Conservation (phyloP, 495 filamentous ascomycete genomes). For the Penicillium atrosanguineum region DNA sequence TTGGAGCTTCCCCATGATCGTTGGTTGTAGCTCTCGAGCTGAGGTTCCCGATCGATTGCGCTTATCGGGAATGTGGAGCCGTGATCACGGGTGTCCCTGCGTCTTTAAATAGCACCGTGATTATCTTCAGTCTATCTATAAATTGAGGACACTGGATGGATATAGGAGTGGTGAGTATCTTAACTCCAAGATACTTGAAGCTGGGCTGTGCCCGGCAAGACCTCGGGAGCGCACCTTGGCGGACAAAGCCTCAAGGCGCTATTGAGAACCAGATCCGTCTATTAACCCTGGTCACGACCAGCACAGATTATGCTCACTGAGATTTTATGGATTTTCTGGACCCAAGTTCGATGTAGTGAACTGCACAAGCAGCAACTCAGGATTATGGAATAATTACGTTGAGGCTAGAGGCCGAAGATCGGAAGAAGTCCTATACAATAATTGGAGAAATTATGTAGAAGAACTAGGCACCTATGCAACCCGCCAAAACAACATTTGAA, state of each 20-base stretch:
- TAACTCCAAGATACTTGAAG: background rate
- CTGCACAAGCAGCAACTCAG: too few species aligned
- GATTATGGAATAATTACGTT: too few species aligned
- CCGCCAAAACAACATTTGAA: too few species aligned
- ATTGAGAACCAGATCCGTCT: conserved; percentile 2
- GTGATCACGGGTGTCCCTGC: background rate
- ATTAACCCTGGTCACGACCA: background rate
- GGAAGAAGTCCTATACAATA: too few species aligned
- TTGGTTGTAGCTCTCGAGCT: conserved; percentile 2
- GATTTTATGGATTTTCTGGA: background rate
- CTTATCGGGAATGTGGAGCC: conserved; percentile 21
- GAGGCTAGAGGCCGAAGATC: too few species aligned
- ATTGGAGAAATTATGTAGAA: too few species aligned
- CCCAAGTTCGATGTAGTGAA: conserved; percentile 5
- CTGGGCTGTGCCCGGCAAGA: background rate
- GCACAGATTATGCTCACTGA: too few species aligned
- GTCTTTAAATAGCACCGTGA: background rate
- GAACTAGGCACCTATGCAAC: too few species aligned
- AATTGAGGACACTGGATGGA: background rate
- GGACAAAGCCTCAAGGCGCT: conserved; percentile 6
- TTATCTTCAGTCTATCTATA: background rate
- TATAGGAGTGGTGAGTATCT: background rate
- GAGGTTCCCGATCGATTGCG: conserved; percentile 8
- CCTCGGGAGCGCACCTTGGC: background rate
- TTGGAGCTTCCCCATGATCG: conserved; percentile 34